Base-by-base conservation (phyloP, 2,329 filamentous ascomycete species). In the Sarocladium oryzae region DNA sequence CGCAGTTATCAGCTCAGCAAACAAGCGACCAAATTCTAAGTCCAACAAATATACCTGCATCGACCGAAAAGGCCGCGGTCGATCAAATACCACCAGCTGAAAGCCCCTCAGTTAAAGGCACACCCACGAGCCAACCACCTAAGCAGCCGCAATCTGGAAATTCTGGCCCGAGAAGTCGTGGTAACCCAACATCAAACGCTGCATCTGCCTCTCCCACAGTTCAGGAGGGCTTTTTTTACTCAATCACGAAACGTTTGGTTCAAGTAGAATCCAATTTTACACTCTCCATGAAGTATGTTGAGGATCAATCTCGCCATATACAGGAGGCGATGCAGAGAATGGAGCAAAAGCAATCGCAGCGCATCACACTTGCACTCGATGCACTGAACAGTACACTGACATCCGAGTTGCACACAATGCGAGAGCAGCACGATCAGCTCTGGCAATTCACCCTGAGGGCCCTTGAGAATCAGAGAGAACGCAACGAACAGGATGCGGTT, bases 141-240 rank as follows among this genome's bases (percentile, higher is more conserved):
- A 48, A 48, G 10, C 20, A 45, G 7, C 28, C 43, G 26, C 43
- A 33, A 16, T 21, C 43, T 10, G 43, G 26, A 4, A 48, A 26
- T 26, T n/a, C 54, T 13, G 59, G 52, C 13, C 51, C 45, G 41
- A 67, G 66, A 52, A 56, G 61, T 30, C 62, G 66, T 43, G 61
- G 54, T 16, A 62, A 56, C 21, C 61, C 59, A n/a, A 62, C 65
- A 1, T 49, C 55, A 6, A 57, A 57, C 8, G 58, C 62, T 5
- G 51, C 63, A 3, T 48, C 60, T 3, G 62, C 64, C 24, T 80
- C 83, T 1, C 91, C 92, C 2, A 90, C 91, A 0, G 93, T 95
- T 1, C 93, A 99, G 66, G 93, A 99, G 65, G 93, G 88, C 2
- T 97, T 99, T 69, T 99, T 96, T 78, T 97, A 97, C 66, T 89